Conservation (phyloP, 208 protist genomes). For the Leishmania martiniquensis region DNA sequence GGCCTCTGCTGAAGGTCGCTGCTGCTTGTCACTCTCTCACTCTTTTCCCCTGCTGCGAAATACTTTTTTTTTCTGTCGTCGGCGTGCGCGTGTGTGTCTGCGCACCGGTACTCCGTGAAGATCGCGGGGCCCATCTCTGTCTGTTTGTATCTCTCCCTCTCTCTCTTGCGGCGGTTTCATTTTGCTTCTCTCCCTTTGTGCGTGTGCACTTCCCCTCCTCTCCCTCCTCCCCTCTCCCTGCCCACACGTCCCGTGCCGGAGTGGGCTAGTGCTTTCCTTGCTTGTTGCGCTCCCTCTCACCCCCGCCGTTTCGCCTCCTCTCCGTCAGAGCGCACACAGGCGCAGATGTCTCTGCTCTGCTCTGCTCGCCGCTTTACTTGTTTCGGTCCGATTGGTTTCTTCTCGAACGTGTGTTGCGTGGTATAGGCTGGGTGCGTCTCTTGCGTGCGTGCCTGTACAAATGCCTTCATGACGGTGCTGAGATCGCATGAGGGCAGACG, state of each 20-base stretch:
- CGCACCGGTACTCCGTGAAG: neutral
- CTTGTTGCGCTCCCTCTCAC: neutral
- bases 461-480: neutral
- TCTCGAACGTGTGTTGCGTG: neutral
- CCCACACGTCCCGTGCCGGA: neutral
- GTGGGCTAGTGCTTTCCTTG: neutral
- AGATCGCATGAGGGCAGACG: neutral
- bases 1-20: neutral
- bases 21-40: neutral
- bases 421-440: neutral
- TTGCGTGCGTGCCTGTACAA: neutral
- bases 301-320: neutral
- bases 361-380: neutral
- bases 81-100: neutral
- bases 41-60: neutral
- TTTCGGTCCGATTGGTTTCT: neutral
- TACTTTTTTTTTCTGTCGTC: neutral
- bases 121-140: neutral
- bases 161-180: neutral
- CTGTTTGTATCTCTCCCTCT: too few species aligned
- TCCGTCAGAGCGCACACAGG: neutral
- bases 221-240: neutral
- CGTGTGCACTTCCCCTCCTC: neutral
- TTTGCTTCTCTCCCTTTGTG: neutral
- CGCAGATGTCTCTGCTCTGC: conserved; percentile 1